phyloP scores from a whole-genome alignment of 106 monocot genomes.

The Allium sativum region DNA sequence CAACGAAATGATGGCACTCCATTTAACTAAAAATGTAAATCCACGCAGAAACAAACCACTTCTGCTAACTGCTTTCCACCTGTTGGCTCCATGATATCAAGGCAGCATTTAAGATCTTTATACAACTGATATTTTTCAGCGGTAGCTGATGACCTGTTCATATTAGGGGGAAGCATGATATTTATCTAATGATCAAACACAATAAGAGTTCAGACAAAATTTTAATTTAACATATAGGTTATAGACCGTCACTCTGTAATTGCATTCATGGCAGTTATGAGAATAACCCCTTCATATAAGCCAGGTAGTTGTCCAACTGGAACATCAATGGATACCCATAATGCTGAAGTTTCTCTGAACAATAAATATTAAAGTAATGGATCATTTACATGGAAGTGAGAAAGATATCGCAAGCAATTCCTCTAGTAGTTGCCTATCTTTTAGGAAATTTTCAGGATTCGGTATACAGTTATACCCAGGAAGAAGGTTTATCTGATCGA shows the following conservation, averaged over 20 bases:
- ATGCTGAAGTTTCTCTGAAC: conserved; percentile 67
- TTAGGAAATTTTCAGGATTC: conserved; percentile 1
- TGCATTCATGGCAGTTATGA: conserved; percentile 50
- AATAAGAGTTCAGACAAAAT: background rate
- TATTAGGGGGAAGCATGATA: background rate
- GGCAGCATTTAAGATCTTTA: conserved; percentile 59
- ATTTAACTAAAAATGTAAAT: background rate
- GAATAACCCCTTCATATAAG: conserved; percentile 77
- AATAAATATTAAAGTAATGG: background rate
- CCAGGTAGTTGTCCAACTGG: conserved; percentile 88
- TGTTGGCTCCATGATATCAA: conserved; percentile 46
- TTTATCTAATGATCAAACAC: background rate
- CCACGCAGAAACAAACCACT: conserved; percentile 35
- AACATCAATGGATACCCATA: conserved; percentile 85
- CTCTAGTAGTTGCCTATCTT: too few relatives aligned
- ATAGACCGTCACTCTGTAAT: conserved; percentile 37
- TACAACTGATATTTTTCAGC: conserved; percentile 55
- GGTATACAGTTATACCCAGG: conserved; percentile 63
- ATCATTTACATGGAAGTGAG: too few relatives aligned
- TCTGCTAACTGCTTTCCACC: conserved; percentile 62
- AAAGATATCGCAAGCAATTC: too few relatives aligned
- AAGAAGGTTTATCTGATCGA: conserved; percentile 63
- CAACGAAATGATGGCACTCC: too few relatives aligned
- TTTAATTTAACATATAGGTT: background rate
- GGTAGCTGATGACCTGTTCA: conserved; percentile 38